Evolutionary conservation across 1,284 basidiomycete species (phyloP).

Genomic region (Irpex sp.): DNA sequence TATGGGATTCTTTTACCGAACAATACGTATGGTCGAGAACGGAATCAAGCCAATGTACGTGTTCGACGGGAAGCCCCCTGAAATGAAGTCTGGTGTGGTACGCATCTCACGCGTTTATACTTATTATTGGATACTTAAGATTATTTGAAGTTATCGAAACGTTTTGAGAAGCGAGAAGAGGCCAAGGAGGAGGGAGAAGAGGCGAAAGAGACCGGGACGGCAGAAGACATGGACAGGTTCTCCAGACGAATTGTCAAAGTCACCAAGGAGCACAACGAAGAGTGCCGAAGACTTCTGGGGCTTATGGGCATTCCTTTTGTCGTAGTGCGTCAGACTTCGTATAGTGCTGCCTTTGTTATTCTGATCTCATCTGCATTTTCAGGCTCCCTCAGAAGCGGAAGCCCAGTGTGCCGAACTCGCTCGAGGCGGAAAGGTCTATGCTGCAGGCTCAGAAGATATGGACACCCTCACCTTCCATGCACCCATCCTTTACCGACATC

Average conservation of each 20-base stretch:
- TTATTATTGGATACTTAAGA: too few relatives aligned
- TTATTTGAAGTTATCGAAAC: conserved; percentile 75
- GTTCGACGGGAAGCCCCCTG: conserved; percentile 98
- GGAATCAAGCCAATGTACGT: conserved; percentile 98
- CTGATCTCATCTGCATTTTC: not conserved
- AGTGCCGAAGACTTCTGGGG: conserved; percentile 83
- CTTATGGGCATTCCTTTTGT: conserved; percentile 98
- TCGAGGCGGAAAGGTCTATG: conserved; percentile 94
- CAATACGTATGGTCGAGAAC: conserved; percentile 97
- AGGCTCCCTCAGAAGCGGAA: conserved; percentile 98
- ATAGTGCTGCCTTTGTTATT: too few relatives aligned
- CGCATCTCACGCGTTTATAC: conserved; percentile 30
- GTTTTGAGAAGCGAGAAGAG: conserved; percentile 87
- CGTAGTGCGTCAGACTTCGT: conserved; percentile 67
- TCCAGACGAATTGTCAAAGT: conserved; percentile 92
- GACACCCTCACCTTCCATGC: conserved; percentile 96
- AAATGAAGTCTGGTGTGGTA: conserved; percentile 95
- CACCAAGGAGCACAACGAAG: conserved; percentile 95
- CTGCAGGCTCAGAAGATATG: conserved; percentile 99
- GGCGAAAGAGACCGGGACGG: conserved; percentile 92
- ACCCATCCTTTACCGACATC: conserved; percentile 90
- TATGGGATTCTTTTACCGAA: conserved; percentile 98
- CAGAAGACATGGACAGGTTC: conserved; percentile 91
- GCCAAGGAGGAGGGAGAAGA: conserved; percentile 95
- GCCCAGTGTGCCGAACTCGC: conserved; percentile 98